Evolutionary conservation across 169 alveolate genomes (phyloP).

Genomic region (Hepatocystis sp.): DNA sequence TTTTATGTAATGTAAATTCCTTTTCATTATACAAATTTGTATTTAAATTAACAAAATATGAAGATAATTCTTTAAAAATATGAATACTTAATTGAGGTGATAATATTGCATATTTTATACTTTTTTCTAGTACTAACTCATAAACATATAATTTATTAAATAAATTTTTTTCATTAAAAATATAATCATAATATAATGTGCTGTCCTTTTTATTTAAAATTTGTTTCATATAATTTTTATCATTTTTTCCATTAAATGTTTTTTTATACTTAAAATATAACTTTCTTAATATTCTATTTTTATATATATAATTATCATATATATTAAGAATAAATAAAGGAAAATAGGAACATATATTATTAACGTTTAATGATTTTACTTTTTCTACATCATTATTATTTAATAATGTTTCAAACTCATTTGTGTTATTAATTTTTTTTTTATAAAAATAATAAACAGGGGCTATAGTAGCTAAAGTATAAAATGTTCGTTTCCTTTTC

Average conservation of each 20-base stretch:
- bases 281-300: slow-evolving; percentile 11
- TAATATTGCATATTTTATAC: slow-evolving; percentile 29
- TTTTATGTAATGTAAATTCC: slow-evolving; percentile 3
- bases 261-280: slow-evolving; percentile 13
- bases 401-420: slow-evolving; percentile 15
- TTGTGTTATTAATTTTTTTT: slow-evolving; percentile 6
- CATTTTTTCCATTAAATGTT: background rate
- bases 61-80: slow-evolving; percentile 22
- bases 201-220: background rate
- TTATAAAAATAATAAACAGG: slow-evolving; percentile 11
- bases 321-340: slow-evolving; percentile 35
- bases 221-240: background rate
- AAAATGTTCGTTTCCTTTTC: slow-evolving; percentile 13
- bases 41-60: slow-evolving; percentile 21
- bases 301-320: slow-evolving; percentile 55
- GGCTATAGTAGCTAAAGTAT: slow-evolving; percentile 1
- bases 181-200: slow-evolving; percentile 16
- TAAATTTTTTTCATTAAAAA: slow-evolving; percentile 29
- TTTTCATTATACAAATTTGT: slow-evolving; percentile 21
- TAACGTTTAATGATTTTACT: slow-evolving; percentile 13
- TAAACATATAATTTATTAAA: slow-evolving; percentile 48
- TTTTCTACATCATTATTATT: slow-evolving; percentile 31
- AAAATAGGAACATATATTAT: slow-evolving; percentile 21
- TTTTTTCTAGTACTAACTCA: slow-evolving; percentile 31
- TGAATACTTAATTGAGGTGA: slow-evolving; percentile 54